phyloP scores from a whole-genome alignment of 768 basidiomycete genomes.

The Filobasidium floriforme region DNA sequence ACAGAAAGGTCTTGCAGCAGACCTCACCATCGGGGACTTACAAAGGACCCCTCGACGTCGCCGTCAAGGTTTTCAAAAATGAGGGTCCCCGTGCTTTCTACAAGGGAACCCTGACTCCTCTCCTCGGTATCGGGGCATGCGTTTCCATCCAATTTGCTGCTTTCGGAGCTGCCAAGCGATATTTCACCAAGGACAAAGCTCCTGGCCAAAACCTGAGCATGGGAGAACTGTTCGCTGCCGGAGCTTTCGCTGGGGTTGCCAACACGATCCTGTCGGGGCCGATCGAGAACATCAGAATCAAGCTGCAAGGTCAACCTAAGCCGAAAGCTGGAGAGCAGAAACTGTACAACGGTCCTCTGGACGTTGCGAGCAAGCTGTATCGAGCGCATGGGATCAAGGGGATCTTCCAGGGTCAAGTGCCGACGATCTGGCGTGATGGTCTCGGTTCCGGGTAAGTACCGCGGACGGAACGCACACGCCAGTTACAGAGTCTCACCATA shows the following conservation, averaged over 20 bases:
- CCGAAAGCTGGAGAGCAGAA: slow-evolving; percentile 53
- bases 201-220: slow-evolving; percentile 58
- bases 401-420: slow-evolving; percentile 84
- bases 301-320: slow-evolving; percentile 76
- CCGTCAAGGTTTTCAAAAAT: slow-evolving; percentile 77
- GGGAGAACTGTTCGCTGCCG: slow-evolving; percentile 65
- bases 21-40: slow-evolving; percentile 85
- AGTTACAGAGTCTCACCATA: no score
- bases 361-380: slow-evolving; percentile 80
- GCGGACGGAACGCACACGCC: background rate
- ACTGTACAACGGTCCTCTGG: slow-evolving; percentile 71
- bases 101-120: slow-evolving; percentile 88
- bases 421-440: slow-evolving; percentile 62
- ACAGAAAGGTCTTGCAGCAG: slow-evolving; percentile 75
- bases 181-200: slow-evolving; percentile 61
- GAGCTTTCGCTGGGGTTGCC: slow-evolving; percentile 76
- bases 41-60: slow-evolving; percentile 77
- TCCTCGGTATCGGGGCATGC: slow-evolving; percentile 85
- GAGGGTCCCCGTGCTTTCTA: slow-evolving; percentile 92
- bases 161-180: slow-evolving; percentile 74
- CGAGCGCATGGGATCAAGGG: slow-evolving; percentile 67
- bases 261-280: slow-evolving; percentile 92
- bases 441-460: slow-evolving; percentile 43
- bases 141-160: slow-evolving; percentile 94
- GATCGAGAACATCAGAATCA: slow-evolving; percentile 94